Evolutionary conservation across 2,329 filamentous ascomycete genomes (phyloP), one percentile per base, ranked within the genome.

Genomic region (Rhinocladiella similis): DNA sequence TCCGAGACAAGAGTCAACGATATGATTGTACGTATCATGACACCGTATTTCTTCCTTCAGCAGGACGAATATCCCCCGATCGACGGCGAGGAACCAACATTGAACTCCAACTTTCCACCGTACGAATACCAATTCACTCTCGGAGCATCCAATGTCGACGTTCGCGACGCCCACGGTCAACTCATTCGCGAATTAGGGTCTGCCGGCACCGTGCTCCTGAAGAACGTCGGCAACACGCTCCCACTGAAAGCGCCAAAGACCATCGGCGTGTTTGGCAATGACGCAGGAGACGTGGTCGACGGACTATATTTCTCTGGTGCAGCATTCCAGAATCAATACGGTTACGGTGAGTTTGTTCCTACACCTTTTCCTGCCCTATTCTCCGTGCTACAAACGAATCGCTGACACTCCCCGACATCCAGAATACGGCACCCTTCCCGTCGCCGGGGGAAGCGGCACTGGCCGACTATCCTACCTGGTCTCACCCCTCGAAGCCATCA

Each of bases 191-290:
- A 79, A 6, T 72, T 88, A 25, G 80, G 81, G 13, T 75, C 83
- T 57, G 80, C 85, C 60, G 78, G 80, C 12, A 83, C 83, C 27
- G 81, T 85, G 2, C 67, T 78, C 66, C 56, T 82, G 14, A 82
- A 82, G 68, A 84, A 85, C 53, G 66, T 64, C 1, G 74, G 77
- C 53, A 70, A 72, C 7, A 68, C 77, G 1, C 72, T 85, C 1
- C 82, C 82, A 0, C 68, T 85, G 3, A 75, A 75, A 22, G 69
- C 69, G 6, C 76, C 75, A 5, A 72, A 69, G 46, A 75, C 73
- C 29, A 75, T 82, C 46, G 74, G 72, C 1, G 69, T 83, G 1
- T 79, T 81, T 54, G 80, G 80, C 1, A 77, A 78, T 52, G 76
- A 77, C 60, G 77, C 77, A 4, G 53, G 55, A 14, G 59, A 61